Percentiles rank a stretch among this genome's conserved stretches.
Evolutionary conservation across 108 stramenopile species (phyloP).

Genomic region (Cylindrotheca closterium): DNA sequence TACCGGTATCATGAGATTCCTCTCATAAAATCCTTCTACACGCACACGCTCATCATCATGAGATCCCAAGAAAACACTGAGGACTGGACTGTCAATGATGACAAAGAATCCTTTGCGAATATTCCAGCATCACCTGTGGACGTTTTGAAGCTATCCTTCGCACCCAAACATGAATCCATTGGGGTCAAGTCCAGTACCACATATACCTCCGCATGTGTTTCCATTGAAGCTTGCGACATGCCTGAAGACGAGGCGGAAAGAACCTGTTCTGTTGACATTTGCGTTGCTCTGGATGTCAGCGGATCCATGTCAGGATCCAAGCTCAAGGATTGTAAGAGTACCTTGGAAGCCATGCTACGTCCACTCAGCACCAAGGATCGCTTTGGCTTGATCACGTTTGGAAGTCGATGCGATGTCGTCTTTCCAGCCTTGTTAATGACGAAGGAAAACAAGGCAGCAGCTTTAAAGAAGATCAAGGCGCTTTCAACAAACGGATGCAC

Average conservation of each 20-base stretch:
- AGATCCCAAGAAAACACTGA: too few relatives aligned
- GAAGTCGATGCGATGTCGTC: conserved; percentile 40
- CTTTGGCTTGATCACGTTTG: conserved; percentile 57
- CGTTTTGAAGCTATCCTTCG: neutral
- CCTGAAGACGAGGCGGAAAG: neutral
- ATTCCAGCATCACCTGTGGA: conserved; percentile 1
- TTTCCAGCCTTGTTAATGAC: conserved; percentile 34
- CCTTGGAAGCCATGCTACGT: conserved; percentile 40
- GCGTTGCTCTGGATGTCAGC: conserved; percentile 60
- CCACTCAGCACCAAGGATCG: conserved; percentile 55
- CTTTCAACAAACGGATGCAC: conserved; percentile 42
- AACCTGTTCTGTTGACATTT: conserved; percentile 39
- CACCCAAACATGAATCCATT: neutral
- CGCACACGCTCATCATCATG: too few relatives aligned
- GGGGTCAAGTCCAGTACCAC: neutral
- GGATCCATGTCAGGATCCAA: conserved; percentile 44
- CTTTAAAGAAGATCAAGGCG: conserved; percentile 32
- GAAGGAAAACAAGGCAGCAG: conserved; percentile 26
- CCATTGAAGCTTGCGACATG: neutral
- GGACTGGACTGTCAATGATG: too few relatives aligned
- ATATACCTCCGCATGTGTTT: neutral
- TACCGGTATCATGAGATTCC: too few relatives aligned
- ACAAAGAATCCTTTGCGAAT: too few relatives aligned
- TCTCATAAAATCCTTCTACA: too few relatives aligned
- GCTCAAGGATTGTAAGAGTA: conserved; percentile 62